These are phyloP conservation scores for Ottelia alismoides DNA, from an alignment of 106 monocot species.

Conservation along the genomic window DNA sequence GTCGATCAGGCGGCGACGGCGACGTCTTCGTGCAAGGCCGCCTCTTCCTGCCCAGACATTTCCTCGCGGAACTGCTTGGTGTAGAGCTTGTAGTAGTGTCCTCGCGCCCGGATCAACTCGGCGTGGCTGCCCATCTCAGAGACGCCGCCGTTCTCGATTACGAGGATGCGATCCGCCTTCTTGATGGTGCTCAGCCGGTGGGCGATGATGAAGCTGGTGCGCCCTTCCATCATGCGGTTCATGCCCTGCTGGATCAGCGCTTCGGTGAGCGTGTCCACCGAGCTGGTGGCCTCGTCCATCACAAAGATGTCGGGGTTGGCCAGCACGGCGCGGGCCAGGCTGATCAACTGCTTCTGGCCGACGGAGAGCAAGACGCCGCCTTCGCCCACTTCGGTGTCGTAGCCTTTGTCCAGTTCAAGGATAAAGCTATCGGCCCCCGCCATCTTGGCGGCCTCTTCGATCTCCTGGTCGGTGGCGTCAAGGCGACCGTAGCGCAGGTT, in stretches of 20 bases:
- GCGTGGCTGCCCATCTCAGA: no score
- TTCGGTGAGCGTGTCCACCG: conserved; percentile 1
- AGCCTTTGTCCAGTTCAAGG: neutral
- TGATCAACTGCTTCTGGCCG: conserved; percentile 4
- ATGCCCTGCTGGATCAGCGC: conserved; percentile 1
- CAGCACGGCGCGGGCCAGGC: conserved; percentile 6
- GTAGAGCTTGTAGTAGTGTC: no score
- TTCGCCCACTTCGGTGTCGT: conserved; percentile 5
- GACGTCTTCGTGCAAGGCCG: no score
- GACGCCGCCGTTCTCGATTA: neutral
- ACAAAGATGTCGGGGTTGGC: conserved; percentile 2
- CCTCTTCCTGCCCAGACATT: no score
- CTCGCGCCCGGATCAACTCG: no score
- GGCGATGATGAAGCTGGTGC: neutral
- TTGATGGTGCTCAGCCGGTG: conserved; percentile 1
- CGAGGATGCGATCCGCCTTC: conserved; percentile 3
- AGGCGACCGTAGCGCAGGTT: conserved; percentile 4
- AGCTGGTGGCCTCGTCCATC: conserved; percentile 4
- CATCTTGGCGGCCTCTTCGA: conserved; percentile 1
- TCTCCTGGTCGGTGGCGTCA: neutral
- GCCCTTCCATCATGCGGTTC: neutral
- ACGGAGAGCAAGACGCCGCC: conserved; percentile 4
- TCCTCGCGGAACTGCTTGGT: no score
- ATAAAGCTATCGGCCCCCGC: conserved; percentile 5
- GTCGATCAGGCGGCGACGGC: no score